A percentile compares a stretch with the other conserved stretches of the same genome.
Conservation (phyloP, 306 rosid species). For the Arachis stenosperma region DNA sequence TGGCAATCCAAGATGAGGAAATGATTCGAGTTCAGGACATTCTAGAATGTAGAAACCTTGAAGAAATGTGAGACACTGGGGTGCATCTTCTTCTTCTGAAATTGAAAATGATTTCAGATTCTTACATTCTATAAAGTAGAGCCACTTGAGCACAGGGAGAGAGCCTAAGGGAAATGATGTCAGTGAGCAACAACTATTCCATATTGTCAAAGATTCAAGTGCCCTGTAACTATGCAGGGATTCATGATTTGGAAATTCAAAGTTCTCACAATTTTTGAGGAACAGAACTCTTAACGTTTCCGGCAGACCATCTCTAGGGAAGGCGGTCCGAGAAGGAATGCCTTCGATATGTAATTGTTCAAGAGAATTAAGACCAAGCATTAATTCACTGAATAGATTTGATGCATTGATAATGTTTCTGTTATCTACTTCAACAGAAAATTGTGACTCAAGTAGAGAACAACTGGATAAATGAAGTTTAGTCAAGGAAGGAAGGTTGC, state of each 20-base stretch:
- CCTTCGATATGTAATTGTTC: no score
- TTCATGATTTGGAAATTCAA: conserved; percentile 23
- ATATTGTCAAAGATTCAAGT: not conserved
- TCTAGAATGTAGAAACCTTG: not conserved
- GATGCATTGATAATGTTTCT: no score
- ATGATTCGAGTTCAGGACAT: conserved; percentile 13
- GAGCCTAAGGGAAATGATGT: not conserved
- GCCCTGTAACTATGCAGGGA: conserved; percentile 27
- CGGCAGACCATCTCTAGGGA: conserved; percentile 3
- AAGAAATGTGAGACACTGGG: conserved; percentile 1
- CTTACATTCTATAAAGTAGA: not conserved
- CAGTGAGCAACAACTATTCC: not conserved
- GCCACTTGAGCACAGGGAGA: not conserved
- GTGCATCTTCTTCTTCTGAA: not conserved
- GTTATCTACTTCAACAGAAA: no score
- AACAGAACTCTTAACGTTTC: conserved; percentile 5
- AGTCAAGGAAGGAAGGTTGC: no score
- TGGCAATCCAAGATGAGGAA: not conserved
- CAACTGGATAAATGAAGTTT: no score
- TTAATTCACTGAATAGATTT: no score
- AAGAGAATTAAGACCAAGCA: no score
- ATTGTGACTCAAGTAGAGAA: no score
- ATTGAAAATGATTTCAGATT: not conserved
- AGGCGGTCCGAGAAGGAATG: no score
- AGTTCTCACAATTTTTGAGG: not conserved